Percentiles rank a stretch among this genome's conserved stretches.
phyloP scores from a whole-genome alignment of 2,329 filamentous ascomycete genomes.

The Trichoderma arundinaceum region DNA sequence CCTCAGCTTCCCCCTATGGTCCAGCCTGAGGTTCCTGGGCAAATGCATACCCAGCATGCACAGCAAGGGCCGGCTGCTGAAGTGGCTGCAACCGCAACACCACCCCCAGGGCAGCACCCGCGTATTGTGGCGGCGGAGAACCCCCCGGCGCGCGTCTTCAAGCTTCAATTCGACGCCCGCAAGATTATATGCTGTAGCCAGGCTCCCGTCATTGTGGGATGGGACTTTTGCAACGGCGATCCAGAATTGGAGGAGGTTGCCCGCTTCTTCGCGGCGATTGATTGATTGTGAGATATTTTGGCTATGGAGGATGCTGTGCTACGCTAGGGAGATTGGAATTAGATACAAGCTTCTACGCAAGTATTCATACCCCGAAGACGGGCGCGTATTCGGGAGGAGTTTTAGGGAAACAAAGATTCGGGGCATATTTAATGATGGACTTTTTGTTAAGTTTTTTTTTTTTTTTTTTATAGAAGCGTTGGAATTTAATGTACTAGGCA shows the following conservation, averaged over 20 bases:
- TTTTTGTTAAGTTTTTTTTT: neutral
- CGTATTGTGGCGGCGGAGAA: constrained; percentile 55
- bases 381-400: neutral
- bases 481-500: constrained; percentile 18
- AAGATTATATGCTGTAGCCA: constrained; percentile 95
- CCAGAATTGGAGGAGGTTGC: constrained; percentile 77
- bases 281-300: constrained; percentile 35
- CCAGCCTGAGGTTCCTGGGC: neutral
- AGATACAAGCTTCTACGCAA: neutral
- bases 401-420: neutral
- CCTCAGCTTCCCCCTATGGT: constrained; percentile 3
- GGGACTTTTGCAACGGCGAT: constrained; percentile 95
- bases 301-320: neutral
- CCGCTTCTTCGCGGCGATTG: constrained; percentile 75
- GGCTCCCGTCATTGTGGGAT: constrained; percentile 88
- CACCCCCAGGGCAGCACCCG: constrained; percentile 47
- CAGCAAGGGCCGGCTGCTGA: neutral
- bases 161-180: constrained; percentile 92
- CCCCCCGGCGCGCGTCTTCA: constrained; percentile 76
- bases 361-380: neutral
- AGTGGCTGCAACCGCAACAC: constrained; percentile 16
- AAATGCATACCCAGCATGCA: too few relatives aligned
- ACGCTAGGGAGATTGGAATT: neutral
- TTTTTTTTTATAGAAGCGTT: constrained; percentile 5
- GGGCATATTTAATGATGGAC: neutral